These are phyloP conservation scores for Pyricularia pennisetigena DNA, from an alignment of 2,329 filamentous ascomycete genomes.

Conservation along the genomic window DNA sequence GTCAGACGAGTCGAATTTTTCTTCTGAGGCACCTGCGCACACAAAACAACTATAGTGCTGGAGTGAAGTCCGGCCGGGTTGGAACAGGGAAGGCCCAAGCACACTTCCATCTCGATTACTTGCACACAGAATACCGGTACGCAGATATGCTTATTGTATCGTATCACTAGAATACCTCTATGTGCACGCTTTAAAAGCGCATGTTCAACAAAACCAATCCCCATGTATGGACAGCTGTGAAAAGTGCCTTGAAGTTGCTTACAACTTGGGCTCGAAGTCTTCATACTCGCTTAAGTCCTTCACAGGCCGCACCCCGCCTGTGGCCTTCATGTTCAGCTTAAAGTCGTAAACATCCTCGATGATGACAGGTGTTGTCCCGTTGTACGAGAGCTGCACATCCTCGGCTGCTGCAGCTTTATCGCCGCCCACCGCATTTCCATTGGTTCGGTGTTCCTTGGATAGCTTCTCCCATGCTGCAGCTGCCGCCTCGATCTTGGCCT, in stretches of 20 bases:
- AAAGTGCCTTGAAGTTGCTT: conserved; percentile 13
- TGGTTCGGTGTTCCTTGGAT: conserved; percentile 17
- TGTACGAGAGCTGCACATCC: conserved; percentile 25
- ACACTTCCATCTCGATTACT: not conserved
- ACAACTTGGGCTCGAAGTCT: conserved; percentile 76
- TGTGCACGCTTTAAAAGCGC: not conserved
- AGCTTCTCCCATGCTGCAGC: conserved; percentile 24
- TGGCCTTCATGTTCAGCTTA: conserved; percentile 67
- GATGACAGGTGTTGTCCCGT: conserved; percentile 44
- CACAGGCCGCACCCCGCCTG: conserved; percentile 60
- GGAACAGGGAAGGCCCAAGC: not conserved
- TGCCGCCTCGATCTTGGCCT: conserved; percentile 36
- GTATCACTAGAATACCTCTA: not conserved
- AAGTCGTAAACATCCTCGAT: conserved; percentile 74
- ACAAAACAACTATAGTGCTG: not conserved
- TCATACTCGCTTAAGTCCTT: conserved; percentile 77
- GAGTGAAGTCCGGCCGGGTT: not conserved
- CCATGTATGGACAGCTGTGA: not conserved
- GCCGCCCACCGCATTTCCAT: conserved; percentile 21
- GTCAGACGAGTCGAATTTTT: not conserved
- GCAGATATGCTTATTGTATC: not conserved
- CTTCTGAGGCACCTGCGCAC: not conserved
- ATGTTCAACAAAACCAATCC: not conserved
- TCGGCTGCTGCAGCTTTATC: conserved; percentile 12
- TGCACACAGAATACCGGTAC: not conserved